Evolutionary conservation across 306 rosid species (phyloP), one percentile per base, ranked within the genome.

Genomic region (Luffa aegyptiaca): DNA sequence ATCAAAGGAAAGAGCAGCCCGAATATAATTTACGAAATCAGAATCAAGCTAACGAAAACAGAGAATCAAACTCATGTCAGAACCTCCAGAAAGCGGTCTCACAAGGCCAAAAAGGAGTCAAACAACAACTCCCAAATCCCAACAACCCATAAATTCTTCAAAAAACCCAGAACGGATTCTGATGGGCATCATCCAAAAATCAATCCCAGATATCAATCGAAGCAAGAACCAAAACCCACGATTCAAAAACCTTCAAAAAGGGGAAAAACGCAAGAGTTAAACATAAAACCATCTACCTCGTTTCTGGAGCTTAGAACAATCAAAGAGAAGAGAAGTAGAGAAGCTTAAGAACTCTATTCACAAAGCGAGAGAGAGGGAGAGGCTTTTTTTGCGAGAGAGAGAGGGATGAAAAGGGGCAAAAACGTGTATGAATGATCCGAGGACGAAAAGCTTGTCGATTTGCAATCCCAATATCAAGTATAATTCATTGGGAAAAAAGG

Each of bases 401-500:
- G 62, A 48, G 48, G 75, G 10, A 70, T 13, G 14, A 51, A 71
- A 36, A 80, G 80, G 44, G 61, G 85, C 74, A 74, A 20, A 79
- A 62, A 80, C 84, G 90, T 80, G 78, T 72, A 82, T 61, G 91
- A 84, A 81, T 80, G 84, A 86, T 89, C 81, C 80, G 80, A 86
- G 82, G 86, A 73, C 39, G 77, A 63, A 80, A 58, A 55, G 16
- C 42, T 48, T 58, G 68, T 20, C 6, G 18, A 73, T 56, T 84
- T 63, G 74, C 74, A 87, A 74, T 56, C 69, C 33, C 53, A 81
- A 83, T 78, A 78, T 61, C 63, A 33, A 75, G 48, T 49, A 73
- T 7, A 49, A 33, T 74, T 74, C 62, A 49, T 49, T 51, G 21
- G 51, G 18, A n/a, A 78, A 39, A 62, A 75, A 41, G 26, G 18